These are phyloP conservation scores for Talaromyces albobiverticillius DNA, from an alignment of 2,329 filamentous ascomycete genomes.

Conservation along the genomic window DNA sequence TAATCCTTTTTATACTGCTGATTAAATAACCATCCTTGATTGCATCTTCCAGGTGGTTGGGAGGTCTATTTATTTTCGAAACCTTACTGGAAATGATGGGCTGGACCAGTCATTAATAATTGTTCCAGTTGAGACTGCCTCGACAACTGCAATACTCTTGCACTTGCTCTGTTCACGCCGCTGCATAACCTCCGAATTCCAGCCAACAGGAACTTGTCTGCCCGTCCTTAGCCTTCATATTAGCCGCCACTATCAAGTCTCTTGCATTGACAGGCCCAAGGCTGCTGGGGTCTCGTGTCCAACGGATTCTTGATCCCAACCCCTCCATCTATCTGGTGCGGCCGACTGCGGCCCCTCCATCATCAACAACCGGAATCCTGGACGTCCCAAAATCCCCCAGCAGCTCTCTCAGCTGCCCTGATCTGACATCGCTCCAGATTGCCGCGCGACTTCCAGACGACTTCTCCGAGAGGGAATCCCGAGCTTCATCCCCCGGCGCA, in stretches of 20 bases:
- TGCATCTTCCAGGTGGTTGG: too few relatives aligned
- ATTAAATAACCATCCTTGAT: too few relatives aligned
- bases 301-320: conserved; percentile 8
- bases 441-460: conserved; percentile 16
- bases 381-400: conserved; percentile 37
- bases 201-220: neutral
- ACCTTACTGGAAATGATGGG: too few relatives aligned
- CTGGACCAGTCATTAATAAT: conserved; percentile 12
- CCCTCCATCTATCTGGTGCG: conserved; percentile 10
- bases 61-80: too few relatives aligned
- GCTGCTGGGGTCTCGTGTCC: conserved; percentile 9
- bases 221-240: neutral
- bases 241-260: conserved; percentile 8
- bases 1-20: too few relatives aligned
- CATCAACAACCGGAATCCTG: conserved; percentile 32
- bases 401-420: conserved; percentile 44
- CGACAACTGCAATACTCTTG: neutral
- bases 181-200: neutral
- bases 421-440: conserved; percentile 38
- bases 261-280: conserved; percentile 4
- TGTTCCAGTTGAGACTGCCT: neutral
- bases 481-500: conserved; percentile 30
- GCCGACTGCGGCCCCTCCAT: conserved; percentile 18
- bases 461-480: conserved; percentile 27
- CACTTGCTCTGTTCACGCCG: neutral